These are phyloP conservation scores for Prototheca wickerhamii DNA, from an alignment of 163 green algal genomes.

Conservation along the genomic window DNA sequence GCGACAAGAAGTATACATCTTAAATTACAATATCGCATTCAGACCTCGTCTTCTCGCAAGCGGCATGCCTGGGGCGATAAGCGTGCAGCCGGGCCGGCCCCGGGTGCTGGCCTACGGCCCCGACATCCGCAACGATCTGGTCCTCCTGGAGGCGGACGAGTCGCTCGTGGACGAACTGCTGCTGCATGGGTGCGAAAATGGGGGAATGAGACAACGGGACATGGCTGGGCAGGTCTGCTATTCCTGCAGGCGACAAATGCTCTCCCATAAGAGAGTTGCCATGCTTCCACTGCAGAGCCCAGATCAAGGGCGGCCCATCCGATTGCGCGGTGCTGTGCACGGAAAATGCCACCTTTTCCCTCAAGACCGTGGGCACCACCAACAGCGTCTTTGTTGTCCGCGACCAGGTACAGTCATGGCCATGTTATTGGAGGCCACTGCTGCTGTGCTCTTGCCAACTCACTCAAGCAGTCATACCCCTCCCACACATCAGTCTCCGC, in stretches of 20 bases:
- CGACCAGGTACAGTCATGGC: background rate
- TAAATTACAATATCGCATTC: too few relatives aligned
- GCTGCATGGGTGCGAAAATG: slow-evolving; percentile 22
- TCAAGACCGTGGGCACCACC: slow-evolving; percentile 62
- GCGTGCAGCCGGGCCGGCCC: background rate
- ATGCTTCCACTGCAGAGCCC: slow-evolving; percentile 18
- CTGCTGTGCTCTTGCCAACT: background rate
- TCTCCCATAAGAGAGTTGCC: too few relatives aligned
- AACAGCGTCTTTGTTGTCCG: slow-evolving; percentile 45
- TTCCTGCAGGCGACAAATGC: too few relatives aligned
- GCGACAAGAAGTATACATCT: too few relatives aligned
- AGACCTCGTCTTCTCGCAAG: too few relatives aligned
- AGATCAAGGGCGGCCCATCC: slow-evolving; percentile 44
- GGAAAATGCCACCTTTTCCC: slow-evolving; percentile 33
- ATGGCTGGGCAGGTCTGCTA: background rate
- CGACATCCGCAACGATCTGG: slow-evolving; percentile 28
- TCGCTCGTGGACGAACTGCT: slow-evolving; percentile 36
- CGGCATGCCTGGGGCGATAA: background rate
- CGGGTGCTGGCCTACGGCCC: slow-evolving; percentile 1
- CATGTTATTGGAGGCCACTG: too few relatives aligned
- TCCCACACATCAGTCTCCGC: too few relatives aligned
- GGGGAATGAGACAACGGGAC: background rate
- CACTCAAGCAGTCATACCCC: too few relatives aligned
- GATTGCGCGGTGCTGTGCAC: slow-evolving; percentile 57
- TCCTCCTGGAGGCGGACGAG: slow-evolving; percentile 44